Evolutionary conservation across 2,329 filamentous ascomycete genomes (phyloP).

Genomic region (Talaromyces pinophilus): DNA sequence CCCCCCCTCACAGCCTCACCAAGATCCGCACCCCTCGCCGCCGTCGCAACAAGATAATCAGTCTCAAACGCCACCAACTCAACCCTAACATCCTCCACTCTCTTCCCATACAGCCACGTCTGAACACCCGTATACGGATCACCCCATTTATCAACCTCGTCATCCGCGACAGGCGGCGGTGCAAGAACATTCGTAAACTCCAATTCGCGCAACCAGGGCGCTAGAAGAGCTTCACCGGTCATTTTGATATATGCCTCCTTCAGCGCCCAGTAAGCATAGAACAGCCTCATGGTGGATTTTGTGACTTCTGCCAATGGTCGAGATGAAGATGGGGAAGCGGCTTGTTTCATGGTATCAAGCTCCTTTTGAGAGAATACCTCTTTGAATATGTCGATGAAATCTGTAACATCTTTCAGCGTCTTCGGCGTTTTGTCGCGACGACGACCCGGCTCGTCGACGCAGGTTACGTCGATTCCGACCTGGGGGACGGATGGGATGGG

Average conservation of each 20-base stretch:
- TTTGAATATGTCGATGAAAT: conserved; percentile 61
- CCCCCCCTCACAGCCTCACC: conserved; percentile 26
- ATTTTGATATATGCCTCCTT: conserved; percentile 70
- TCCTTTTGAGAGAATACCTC: conserved; percentile 62
- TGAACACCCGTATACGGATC: conserved; percentile 46
- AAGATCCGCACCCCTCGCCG: conserved; percentile 45
- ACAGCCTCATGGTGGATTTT: conserved; percentile 60
- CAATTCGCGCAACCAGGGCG: conserved; percentile 60
- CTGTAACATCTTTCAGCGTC: conserved; percentile 52
- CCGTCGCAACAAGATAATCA: conserved; percentile 61
- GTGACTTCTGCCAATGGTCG: conserved; percentile 46
- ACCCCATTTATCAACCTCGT: conserved; percentile 34
- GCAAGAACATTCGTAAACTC: conserved; percentile 62
- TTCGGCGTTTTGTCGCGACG: conserved; percentile 53
- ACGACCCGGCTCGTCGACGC: conserved; percentile 57
- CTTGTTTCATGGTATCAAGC: conserved; percentile 55
- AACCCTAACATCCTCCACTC: conserved; percentile 56
- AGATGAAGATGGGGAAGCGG: conserved; percentile 28
- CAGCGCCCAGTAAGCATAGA: conserved; percentile 66
- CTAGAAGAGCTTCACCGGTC: conserved; percentile 63
- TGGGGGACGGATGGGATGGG: conserved; percentile 34
- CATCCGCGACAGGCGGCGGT: conserved; percentile 36
- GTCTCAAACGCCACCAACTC: conserved; percentile 61
- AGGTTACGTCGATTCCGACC: conserved; percentile 64
- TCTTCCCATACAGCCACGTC: conserved; percentile 51